A percentile compares a stretch with the other conserved stretches of the same genome.
phyloP scores from a whole-genome alignment of 345 rosid species.

The Melaleuca quinquenervia region DNA sequence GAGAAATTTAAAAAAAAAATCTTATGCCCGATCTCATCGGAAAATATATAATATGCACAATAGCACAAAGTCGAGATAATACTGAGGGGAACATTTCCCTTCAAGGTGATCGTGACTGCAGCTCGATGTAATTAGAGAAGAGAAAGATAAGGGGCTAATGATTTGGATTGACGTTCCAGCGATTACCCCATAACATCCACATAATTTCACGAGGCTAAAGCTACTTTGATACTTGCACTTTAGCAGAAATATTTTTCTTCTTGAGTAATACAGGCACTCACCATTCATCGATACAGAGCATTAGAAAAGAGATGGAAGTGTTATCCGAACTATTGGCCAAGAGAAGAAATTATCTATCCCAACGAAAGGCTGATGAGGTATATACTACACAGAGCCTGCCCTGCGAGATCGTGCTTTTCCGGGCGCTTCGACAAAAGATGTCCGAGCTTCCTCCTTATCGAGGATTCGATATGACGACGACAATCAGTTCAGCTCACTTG shows the following conservation, averaged over 20 bases:
- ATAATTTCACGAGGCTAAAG: neutral
- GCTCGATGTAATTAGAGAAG: no score
- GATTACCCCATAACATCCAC: neutral
- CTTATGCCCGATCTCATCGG: neutral
- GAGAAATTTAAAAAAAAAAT: no score
- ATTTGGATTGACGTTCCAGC: neutral
- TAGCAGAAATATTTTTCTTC: neutral
- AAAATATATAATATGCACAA: neutral
- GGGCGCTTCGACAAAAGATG: neutral
- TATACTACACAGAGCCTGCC: neutral
- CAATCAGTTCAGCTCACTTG: neutral
- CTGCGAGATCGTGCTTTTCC: neutral
- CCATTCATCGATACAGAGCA: neutral
- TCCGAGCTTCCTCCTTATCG: neutral
- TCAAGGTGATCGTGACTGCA: neutral
- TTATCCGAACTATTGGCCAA: neutral
- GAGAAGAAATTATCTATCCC: neutral
- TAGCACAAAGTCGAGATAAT: neutral
- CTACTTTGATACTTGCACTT: neutral
- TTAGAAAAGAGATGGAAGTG: neutral
- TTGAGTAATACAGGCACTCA: neutral
- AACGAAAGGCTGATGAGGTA: neutral
- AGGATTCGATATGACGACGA: neutral
- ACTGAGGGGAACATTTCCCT: neutral
- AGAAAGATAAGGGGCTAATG: neutral